Conservation (phyloP, 441 rosid genomes). For the Kokia cookei region DNA sequence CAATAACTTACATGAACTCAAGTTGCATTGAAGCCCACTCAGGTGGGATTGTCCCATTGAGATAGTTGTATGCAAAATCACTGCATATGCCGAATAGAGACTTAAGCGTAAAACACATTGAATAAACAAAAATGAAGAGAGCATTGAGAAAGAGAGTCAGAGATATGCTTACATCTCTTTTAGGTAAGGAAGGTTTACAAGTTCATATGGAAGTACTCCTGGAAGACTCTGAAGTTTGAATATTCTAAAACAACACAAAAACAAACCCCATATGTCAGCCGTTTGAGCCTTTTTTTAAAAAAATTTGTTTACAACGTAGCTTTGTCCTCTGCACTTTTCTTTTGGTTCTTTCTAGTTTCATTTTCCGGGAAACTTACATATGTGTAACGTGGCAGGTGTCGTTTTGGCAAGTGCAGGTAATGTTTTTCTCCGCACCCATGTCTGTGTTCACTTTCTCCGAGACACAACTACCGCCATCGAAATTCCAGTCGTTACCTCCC, state of each 20-base stretch:
- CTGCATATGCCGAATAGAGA: slow-evolving; percentile 26
- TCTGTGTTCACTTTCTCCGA: slow-evolving; percentile 1
- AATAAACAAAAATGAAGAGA: background rate
- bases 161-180: slow-evolving; percentile 30
- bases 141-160: background rate
- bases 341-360: background rate
- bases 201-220: slow-evolving; percentile 43
- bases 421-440: slow-evolving; percentile 17
- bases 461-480: slow-evolving; percentile 19
- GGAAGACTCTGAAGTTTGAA: slow-evolving; percentile 36
- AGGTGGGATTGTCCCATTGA: slow-evolving; percentile 54
- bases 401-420: slow-evolving; percentile 30
- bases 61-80: slow-evolving; percentile 57
- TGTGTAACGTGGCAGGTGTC: slow-evolving; percentile 32
- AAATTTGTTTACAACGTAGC: background rate
- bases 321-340: background rate
- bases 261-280: background rate
- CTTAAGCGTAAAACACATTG: background rate
- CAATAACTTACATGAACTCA: slow-evolving; percentile 32
- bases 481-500: slow-evolving; percentile 28
- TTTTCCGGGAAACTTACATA: slow-evolving; percentile 21
- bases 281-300: background rate
- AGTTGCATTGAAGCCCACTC: slow-evolving; percentile 54
- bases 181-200: slow-evolving; percentile 32
- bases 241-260: slow-evolving; percentile 18